A percentile compares a stretch with the other conserved stretches of the same genome.
Evolutionary conservation across 352 stramenopile genomes (phyloP).

Genomic region (Globisporangium spinosum): DNA sequence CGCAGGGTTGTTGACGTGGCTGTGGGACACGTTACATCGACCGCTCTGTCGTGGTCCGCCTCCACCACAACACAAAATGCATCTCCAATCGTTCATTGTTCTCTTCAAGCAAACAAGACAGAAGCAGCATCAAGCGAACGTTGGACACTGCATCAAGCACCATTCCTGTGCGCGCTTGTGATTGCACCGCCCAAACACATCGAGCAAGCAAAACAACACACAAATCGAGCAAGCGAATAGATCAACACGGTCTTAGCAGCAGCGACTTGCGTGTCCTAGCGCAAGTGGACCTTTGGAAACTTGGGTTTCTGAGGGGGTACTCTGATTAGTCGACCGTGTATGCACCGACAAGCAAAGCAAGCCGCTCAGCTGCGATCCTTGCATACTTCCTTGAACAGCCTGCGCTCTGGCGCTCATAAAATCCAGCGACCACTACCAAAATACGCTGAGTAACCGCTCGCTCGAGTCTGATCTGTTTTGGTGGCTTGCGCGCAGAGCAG

Average conservation of each 20-base stretch:
- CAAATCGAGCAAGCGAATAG: slow-evolving; percentile 8
- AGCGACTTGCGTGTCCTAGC: not conserved
- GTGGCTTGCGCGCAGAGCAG: not conserved
- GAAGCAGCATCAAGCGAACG: not conserved
- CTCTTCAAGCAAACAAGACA: not conserved
- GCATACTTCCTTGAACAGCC: slow-evolving; percentile 1
- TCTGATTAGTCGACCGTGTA: not conserved
- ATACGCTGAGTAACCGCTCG: not conserved
- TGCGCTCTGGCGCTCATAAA: not conserved
- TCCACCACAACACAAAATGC: not conserved
- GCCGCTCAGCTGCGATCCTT: not conserved
- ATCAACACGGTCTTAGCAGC: not conserved
- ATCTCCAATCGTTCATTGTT: not conserved
- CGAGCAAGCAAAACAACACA: not conserved
- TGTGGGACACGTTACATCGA: not conserved
- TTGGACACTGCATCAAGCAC: not conserved
- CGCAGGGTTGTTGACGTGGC: not conserved
- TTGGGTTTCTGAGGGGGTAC: not conserved
- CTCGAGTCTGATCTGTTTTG: not conserved
- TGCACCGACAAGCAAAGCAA: slow-evolving; percentile 3
- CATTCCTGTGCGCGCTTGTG: not conserved
- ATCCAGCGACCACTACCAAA: not conserved
- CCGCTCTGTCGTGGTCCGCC: not conserved
- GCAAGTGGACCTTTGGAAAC: not conserved
- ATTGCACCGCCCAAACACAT: not conserved